phyloP scores from a whole-genome alignment of 73 alveolate species.

The Uronychia binucleata region DNA sequence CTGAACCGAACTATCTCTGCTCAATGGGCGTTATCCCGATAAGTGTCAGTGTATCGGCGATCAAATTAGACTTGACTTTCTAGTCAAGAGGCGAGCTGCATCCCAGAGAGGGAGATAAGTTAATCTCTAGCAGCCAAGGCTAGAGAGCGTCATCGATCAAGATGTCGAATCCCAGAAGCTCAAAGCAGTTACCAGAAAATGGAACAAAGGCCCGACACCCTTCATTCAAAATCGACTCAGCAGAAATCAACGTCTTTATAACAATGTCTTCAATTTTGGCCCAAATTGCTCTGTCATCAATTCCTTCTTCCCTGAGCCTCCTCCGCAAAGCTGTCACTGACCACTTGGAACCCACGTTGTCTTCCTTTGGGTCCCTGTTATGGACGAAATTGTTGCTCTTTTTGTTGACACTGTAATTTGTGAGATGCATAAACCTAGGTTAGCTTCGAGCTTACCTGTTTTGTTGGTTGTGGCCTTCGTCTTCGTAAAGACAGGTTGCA shows the following conservation, averaged over 20 bases:
- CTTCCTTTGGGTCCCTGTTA: constrained; percentile 65
- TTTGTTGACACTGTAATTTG: constrained; percentile 83
- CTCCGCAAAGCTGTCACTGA: constrained; percentile 59
- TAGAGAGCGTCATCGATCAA: constrained; percentile 77
- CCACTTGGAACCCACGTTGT: constrained; percentile 84
- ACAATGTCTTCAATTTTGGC: constrained; percentile 65
- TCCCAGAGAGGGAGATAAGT: constrained; percentile 80
- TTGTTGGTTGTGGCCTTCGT: constrained; percentile 10
- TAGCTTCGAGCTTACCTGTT: constrained; percentile 30
- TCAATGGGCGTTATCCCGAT: constrained; percentile 81
- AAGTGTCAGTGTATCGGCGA: constrained; percentile 83
- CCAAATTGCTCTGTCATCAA: constrained; percentile 54
- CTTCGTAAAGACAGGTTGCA: constrained; percentile 89
- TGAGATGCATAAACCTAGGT: constrained; percentile 80
- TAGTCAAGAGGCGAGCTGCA: constrained; percentile 85
- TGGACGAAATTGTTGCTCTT: constrained; percentile 62
- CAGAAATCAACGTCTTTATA: constrained; percentile 60
- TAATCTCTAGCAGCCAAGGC: constrained; percentile 93
- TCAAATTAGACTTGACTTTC: constrained; percentile 81
- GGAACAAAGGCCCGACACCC: constrained; percentile 18
- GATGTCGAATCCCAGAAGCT: constrained; percentile 86
- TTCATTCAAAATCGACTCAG: constrained; percentile 44
- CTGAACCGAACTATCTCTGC: constrained; percentile 17
- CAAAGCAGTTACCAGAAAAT: constrained; percentile 61
- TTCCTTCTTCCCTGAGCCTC: constrained; percentile 4